phyloP scores from a whole-genome alignment of 139 green algal species.

The Micractinium sp. region DNA sequence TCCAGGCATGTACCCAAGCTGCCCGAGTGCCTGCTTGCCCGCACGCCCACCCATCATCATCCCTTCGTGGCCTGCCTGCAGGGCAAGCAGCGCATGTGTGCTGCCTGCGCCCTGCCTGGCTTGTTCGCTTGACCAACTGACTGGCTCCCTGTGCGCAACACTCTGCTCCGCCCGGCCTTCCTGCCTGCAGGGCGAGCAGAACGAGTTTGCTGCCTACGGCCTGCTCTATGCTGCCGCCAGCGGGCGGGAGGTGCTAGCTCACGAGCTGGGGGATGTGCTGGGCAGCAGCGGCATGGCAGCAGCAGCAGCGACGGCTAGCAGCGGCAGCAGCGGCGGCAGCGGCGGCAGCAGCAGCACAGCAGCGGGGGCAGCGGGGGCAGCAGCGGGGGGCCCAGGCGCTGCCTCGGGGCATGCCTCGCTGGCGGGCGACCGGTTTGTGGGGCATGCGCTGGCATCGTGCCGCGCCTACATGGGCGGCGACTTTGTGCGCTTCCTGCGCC shows the following conservation, averaged over 20 bases:
- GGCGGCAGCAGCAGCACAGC: neutral
- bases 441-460: slow-evolving; percentile 48
- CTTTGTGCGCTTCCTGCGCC: slow-evolving; percentile 52
- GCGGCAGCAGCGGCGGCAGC: neutral
- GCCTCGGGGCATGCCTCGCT: neutral
- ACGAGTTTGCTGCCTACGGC: slow-evolving; percentile 77
- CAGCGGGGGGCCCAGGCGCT: neutral
- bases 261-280: slow-evolving; percentile 44
- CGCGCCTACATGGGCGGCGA: slow-evolving; percentile 36
- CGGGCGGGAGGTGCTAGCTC: slow-evolving; percentile 28
- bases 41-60: too few species aligned
- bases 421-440: slow-evolving; percentile 38
- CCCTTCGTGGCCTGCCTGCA: too few species aligned
- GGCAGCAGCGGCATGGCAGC: neutral
- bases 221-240: slow-evolving; percentile 63
- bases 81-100: too few species aligned
- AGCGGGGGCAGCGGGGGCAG: neutral
- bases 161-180: neutral
- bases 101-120: too few species aligned
- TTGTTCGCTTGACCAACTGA: too few species aligned
- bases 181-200: slow-evolving; percentile 1
- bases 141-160: too few species aligned
- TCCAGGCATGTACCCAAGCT: too few species aligned
- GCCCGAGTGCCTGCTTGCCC: neutral
- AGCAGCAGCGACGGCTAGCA: neutral